Evolutionary conservation across 1,284 basidiomycete genomes (phyloP).

Genomic region (Trichosporon ovoides): DNA sequence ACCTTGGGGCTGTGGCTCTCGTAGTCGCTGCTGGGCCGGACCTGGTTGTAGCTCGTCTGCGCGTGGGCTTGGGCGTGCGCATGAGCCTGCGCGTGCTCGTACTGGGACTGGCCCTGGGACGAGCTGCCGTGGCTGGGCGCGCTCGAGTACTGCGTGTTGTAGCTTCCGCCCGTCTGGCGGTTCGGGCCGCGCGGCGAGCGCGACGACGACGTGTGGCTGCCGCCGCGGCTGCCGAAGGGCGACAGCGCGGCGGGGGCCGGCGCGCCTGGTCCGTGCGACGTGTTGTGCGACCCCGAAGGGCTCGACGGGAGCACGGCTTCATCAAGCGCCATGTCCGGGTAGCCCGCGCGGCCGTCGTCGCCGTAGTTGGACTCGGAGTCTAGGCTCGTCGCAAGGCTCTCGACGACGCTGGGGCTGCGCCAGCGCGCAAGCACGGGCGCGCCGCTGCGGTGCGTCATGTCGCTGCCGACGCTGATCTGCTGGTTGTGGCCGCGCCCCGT

Average conservation of each 20-base stretch:
- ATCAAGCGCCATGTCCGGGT: slow-evolving; percentile 1
- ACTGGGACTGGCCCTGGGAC: not conserved
- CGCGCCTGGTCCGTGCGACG: not conserved
- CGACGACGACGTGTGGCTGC: not conserved
- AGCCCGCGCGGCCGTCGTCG: not conserved
- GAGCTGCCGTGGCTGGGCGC: not conserved
- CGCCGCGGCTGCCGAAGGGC: not conserved
- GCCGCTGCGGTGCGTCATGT: slow-evolving; percentile 4
- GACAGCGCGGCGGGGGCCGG: not conserved
- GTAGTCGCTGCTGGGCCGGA: not conserved
- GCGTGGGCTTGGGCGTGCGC: too few relatives aligned
- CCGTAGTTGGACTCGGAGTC: not conserved
- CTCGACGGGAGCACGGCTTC: not conserved
- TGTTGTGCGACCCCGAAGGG: not conserved
- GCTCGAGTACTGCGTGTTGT: not conserved
- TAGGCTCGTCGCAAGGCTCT: not conserved
- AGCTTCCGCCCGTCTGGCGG: not conserved
- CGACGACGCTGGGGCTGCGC: not conserved
- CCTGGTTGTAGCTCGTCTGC: not conserved
- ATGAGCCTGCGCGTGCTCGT: slow-evolving; percentile 1
- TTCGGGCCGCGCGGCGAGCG: not conserved
- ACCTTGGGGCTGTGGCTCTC: slow-evolving; percentile 1
- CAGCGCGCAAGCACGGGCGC: not conserved
- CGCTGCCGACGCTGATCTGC: not conserved
- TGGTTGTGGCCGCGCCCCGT: not conserved